Base-by-base conservation (phyloP, 1,139 yeast genomes). In the Sugiyamaella paludigena region DNA sequence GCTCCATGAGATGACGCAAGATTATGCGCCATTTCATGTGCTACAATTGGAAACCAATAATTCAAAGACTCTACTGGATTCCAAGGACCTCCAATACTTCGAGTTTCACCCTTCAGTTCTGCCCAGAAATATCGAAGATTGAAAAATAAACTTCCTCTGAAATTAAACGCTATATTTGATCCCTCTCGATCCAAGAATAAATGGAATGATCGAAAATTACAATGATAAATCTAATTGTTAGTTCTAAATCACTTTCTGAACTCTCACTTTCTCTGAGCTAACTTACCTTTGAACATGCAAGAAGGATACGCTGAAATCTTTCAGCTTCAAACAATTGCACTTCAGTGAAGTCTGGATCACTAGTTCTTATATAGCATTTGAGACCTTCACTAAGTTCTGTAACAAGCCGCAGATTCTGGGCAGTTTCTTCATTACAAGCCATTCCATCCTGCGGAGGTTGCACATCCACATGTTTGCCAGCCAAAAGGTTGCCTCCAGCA, bases 21-120 rank as follows among this genome's bases (percentile, higher is more conserved):
- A 49, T 71, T 72, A 55, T 71, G 75, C 2, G 75, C 75, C 45
- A 71, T 53, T 50, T 71, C 75, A 46, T 71, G 75, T 1, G 75
- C 74, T 49, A 68, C 57, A 6, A 70, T 63, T 1, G 73, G 67
- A 46, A 59, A 71, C 73, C 75, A 71, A 53, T 59, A 71, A 47
- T 67, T 66, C 41, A 65, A 45, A 10, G 66, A 53, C n/a, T 56
- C 54, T 7, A 47, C 49, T 31, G 54, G 52, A 43, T 53, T 43
- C 58, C 60, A 51, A 5, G 52, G 45, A 5, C 55, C 51, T 2
- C 57, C 57, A 13, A 50, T 44, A 26, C 35, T 16, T 19, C 56
- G 42, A 27, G 48, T 44, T 28, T 56, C 27, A 2, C 50, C 42
- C 42, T 48, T 31, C 38, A 51, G 35, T 45, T 56, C 43, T 51